These are phyloP conservation scores for Sarcodon sp. DNA, from an alignment of 768 basidiomycete genomes.

Conservation along the genomic window DNA sequence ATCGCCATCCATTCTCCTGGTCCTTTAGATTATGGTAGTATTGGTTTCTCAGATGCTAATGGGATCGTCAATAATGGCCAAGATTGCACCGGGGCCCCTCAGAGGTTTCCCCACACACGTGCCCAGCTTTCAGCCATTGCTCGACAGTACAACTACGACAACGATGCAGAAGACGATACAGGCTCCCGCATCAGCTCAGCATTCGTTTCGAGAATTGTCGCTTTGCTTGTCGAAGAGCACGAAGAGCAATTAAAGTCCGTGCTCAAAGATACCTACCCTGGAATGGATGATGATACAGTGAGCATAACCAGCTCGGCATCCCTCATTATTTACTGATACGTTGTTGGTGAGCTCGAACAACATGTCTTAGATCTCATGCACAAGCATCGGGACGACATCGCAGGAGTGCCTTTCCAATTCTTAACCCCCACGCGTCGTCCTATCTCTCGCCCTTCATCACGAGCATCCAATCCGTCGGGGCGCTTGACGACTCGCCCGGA, in stretches of 20 bases:
- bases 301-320: conserved; percentile 12
- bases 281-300: conserved; percentile 56
- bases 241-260: conserved; percentile 77
- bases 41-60: conserved; percentile 7
- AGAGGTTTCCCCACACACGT: conserved; percentile 69
- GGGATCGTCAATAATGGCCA: conserved; percentile 1
- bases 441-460: conserved; percentile 68
- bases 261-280: conserved; percentile 47
- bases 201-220: conserved; percentile 61
- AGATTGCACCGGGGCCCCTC: conserved; percentile 4
- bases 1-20: background rate
- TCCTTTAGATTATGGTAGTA: background rate
- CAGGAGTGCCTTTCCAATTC: conserved; percentile 73
- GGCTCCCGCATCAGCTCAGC: conserved; percentile 33
- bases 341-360: conserved; percentile 54
- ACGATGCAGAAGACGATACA: conserved; percentile 40
- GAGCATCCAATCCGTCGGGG: conserved; percentile 58
- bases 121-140: conserved; percentile 69
- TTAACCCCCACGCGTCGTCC: conserved; percentile 71
- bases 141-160: conserved; percentile 58
- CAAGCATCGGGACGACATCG: conserved; percentile 78
- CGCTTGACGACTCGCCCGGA: conserved; percentile 58
- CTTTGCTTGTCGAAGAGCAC: conserved; percentile 65
- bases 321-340: conserved; percentile 1
- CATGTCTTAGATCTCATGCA: conserved; percentile 93